Percentiles rank a stretch among this genome's conserved stretches.
Evolutionary conservation across 768 basidiomycete species (phyloP).

Genomic region (Mycena vitilis): DNA sequence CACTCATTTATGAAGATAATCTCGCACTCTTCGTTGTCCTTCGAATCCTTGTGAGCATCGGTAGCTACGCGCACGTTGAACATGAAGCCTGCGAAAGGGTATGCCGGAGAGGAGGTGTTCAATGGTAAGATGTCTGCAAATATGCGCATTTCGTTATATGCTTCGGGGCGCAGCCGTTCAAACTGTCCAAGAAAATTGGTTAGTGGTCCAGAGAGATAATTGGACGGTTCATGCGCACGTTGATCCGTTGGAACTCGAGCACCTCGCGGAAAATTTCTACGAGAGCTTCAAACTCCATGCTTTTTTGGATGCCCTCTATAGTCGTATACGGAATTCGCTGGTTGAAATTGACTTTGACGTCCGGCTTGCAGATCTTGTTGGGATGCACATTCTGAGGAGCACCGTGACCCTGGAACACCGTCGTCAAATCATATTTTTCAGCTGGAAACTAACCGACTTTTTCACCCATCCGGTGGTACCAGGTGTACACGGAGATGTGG

Average conservation of each 20-base stretch:
- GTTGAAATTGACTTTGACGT: constrained; percentile 4
- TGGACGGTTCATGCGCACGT: background rate
- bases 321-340: constrained; percentile 1
- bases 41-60: background rate
- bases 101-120: background rate
- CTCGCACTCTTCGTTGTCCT: background rate
- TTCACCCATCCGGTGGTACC: constrained; percentile 15
- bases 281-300: constrained; percentile 2
- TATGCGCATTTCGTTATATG: background rate
- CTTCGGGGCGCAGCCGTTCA: background rate
- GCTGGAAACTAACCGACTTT: background rate
- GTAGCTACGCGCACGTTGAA: constrained; percentile 6
- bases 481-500: background rate
- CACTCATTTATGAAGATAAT: background rate
- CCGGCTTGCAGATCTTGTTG: background rate
- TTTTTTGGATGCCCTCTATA: background rate
- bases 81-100: constrained; percentile 14
- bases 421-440: background rate
- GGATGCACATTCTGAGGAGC: background rate
- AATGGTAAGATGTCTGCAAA: constrained; percentile 11
- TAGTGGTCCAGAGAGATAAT: background rate
- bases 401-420: background rate
- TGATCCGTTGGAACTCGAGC: constrained; percentile 1
- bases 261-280: background rate
- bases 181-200: background rate